Percentiles rank a stretch among this genome's conserved stretches.
Conservation (phyloP, 2,329 filamentous ascomycete species). For the Rosellinia necatrix region DNA sequence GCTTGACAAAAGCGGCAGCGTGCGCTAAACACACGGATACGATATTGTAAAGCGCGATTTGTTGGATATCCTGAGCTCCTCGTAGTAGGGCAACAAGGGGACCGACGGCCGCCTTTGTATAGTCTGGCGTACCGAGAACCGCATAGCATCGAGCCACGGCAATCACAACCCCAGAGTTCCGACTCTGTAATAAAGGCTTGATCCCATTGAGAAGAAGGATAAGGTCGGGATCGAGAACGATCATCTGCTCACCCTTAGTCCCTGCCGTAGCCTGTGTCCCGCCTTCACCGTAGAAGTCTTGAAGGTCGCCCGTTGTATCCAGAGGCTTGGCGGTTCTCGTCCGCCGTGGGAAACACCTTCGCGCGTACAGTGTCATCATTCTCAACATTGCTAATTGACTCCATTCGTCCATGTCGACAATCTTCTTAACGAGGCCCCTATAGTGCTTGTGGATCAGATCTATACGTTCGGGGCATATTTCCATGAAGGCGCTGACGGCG, state of each 20-base stretch:
- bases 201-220: conserved; percentile 79
- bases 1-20: conserved; percentile 82
- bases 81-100: conserved; percentile 86
- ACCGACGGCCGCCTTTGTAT: conserved; percentile 76
- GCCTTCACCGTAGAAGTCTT: conserved; percentile 82
- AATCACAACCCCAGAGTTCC: conserved; percentile 90
- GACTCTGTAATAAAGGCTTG: conserved; percentile 83
- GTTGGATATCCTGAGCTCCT: conserved; percentile 83
- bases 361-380: conserved; percentile 81
- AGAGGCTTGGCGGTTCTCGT: conserved; percentile 59
- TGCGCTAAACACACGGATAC: conserved; percentile 83
- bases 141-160: conserved; percentile 85
- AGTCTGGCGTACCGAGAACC: conserved; percentile 78
- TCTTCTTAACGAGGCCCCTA: conserved; percentile 79
- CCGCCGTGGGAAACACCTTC: conserved; percentile 81
- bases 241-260: conserved; percentile 56
- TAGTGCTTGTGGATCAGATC: conserved; percentile 93
- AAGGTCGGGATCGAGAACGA: conserved; percentile 79
- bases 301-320: conserved; percentile 50
- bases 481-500: conserved; percentile 85
- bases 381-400: conserved; percentile 83
- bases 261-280: conserved; percentile 50
- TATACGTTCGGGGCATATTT: conserved; percentile 84
- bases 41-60: conserved; percentile 91
- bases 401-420: conserved; percentile 99